Evolutionary conservation across 1,139 yeast species (phyloP), one percentile per base, ranked within the genome.

Genomic region (Geotrichum europaeum): DNA sequence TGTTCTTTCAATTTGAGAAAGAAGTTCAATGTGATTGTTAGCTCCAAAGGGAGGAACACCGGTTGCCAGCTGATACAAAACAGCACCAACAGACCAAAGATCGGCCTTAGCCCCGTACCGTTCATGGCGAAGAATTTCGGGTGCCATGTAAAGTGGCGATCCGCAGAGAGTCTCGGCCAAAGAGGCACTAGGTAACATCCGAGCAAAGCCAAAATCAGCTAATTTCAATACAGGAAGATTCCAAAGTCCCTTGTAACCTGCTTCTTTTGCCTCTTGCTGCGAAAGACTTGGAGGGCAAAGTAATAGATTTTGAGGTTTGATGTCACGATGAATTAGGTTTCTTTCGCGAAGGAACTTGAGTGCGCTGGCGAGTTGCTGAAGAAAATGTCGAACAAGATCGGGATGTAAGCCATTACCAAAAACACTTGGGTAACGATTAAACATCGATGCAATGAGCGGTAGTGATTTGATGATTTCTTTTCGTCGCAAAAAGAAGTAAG

Each of bases 81-180:
- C 98, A 0, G 98, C 96, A 3, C 99, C 99, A 4, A 94, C 97
- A 1, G 97, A 90, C 99, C 99, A 94, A 65, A 94, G 77, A 72
- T 94, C 99, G 0, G 97, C 98, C 72, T 91, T 92, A 3, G 98
- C 99, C 69, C 92, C 91, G 75, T 94, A 94, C 74, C 91, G 94
- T 72, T 95, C 98, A 72, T 90, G 91, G 65, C 96, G 81, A 68
- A 94, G 79, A 57, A 94, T 95, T 74, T 94, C 99, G 0, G 99
- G 99, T 0, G 99, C 99, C 99, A 94, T 94, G 73, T 95, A 94
- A 55, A 94, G 58, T 1, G 99, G 99, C 12, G 97, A 89, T 1
- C 99, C 99, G 78, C 99, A 94, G 65, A 94, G 78, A 2, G 99
- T 94, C 73, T 94, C 99, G 1, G 99, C 98, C 82, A 95, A 80